A percentile compares a stretch with the other conserved stretches of the same genome.
Evolutionary conservation across 176 grass and related monocot genomes (phyloP).

Genomic region (Poa annua): DNA sequence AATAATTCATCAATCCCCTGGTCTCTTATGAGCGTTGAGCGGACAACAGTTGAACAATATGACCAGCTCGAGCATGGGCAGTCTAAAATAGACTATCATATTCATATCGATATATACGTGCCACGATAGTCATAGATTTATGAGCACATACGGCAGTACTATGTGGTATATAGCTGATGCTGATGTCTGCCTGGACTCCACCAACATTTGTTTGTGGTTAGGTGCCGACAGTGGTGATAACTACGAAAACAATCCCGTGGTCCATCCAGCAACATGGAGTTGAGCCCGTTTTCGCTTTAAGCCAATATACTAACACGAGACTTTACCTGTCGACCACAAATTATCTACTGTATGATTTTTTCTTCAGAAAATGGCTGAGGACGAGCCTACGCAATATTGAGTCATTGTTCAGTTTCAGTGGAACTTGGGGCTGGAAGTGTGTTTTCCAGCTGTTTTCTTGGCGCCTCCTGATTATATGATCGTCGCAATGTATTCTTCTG

Average conservation of each 20-base stretch:
- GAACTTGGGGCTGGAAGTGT: constrained; percentile 23
- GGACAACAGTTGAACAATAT: neutral
- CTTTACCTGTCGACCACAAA: constrained; percentile 7
- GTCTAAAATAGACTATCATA: neutral
- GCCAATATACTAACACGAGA: neutral
- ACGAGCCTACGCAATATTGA: neutral
- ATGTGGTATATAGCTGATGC: neutral
- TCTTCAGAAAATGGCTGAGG: neutral
- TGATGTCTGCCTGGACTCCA: neutral
- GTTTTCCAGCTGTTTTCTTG: constrained; percentile 40
- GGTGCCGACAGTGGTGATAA: constrained; percentile 38
- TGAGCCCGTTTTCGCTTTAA: neutral
- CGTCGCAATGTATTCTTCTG: neutral
- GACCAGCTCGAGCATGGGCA: neutral
- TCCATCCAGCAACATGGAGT: neutral
- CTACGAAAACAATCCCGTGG: neutral
- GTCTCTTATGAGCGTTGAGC: neutral
- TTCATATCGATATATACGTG: too few species aligned
- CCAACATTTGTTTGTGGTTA: neutral
- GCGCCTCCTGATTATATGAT: neutral
- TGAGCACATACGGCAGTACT: too few species aligned
- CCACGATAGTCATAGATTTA: too few species aligned
- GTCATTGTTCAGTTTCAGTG: constrained; percentile 38
- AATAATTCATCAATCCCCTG: neutral
- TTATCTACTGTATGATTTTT: neutral